Evolutionary conservation across 176 grass and related monocot species (phyloP).

Genomic region (Oryza meyeriana): DNA sequence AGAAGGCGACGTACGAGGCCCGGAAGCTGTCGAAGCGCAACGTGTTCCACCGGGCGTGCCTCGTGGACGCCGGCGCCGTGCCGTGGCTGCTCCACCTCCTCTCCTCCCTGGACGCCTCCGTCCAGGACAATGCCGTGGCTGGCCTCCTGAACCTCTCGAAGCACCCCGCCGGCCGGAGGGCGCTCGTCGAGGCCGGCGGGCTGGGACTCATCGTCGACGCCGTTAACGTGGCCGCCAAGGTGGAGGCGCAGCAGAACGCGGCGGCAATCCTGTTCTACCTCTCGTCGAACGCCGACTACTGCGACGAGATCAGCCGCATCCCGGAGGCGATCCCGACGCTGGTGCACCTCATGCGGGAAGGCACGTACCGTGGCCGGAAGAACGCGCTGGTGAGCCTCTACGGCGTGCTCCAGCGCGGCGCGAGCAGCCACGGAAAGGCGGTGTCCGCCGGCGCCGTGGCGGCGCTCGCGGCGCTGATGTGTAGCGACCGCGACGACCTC

Average conservation of each 20-base stretch:
- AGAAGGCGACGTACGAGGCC: conserved; percentile 60
- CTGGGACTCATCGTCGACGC: conserved; percentile 59
- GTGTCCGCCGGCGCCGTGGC: conserved; percentile 51
- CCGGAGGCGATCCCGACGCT: conserved; percentile 66
- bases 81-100: conserved; percentile 77
- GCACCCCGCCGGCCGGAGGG: conserved; percentile 47
- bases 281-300: conserved; percentile 55
- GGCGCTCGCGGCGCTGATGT: conserved; percentile 43
- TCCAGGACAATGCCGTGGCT: conserved; percentile 60
- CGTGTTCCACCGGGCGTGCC: conserved; percentile 64
- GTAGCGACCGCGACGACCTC: conserved; percentile 40
- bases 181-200: conserved; percentile 58
- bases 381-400: conserved; percentile 68
- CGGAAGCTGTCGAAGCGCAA: conserved; percentile 76
- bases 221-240: conserved; percentile 39
- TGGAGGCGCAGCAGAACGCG: conserved; percentile 70
- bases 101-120: conserved; percentile 40
- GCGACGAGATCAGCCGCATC: conserved; percentile 54
- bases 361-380: conserved; percentile 55
- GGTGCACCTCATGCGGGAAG: conserved; percentile 47
- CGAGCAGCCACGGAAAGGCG: conserved; percentile 23
- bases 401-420: conserved; percentile 43
- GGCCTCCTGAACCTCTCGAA: conserved; percentile 70
- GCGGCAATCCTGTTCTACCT: conserved; percentile 84
- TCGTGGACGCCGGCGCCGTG: conserved; percentile 58